A percentile compares a stretch with the other conserved stretches of the same genome.
phyloP scores from a whole-genome alignment of 768 basidiomycete genomes.

The Lentinula sp. region DNA sequence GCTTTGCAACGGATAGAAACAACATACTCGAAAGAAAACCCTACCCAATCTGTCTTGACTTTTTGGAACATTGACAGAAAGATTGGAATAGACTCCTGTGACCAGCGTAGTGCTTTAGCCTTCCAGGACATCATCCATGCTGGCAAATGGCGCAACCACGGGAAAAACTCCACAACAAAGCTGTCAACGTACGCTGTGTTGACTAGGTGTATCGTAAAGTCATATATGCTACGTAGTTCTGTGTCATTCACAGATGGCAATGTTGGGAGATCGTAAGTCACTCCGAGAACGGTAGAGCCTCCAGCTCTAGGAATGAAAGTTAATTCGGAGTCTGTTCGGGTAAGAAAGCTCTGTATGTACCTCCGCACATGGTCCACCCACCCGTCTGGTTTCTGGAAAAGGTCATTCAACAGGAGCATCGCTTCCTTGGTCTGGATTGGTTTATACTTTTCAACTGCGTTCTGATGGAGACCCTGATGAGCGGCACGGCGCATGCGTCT shows the following conservation, averaged over 20 bases:
- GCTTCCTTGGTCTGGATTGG: slow-evolving; percentile 23
- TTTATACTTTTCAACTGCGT: slow-evolving; percentile 15
- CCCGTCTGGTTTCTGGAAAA: slow-evolving; percentile 17
- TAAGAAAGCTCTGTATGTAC: neutral
- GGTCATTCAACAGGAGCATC: slow-evolving; percentile 19
- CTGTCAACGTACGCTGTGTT: slow-evolving; percentile 25
- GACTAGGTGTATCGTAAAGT: slow-evolving; percentile 19
- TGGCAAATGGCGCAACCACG: slow-evolving; percentile 26
- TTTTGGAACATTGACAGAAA: slow-evolving; percentile 9
- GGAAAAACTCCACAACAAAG: slow-evolving; percentile 26
- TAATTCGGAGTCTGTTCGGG: neutral
- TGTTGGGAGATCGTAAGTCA: slow-evolving; percentile 13
- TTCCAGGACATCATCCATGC: slow-evolving; percentile 18
- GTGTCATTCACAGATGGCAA: slow-evolving; percentile 10
- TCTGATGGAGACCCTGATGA: slow-evolving; percentile 25
- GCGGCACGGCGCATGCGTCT: slow-evolving; percentile 25
- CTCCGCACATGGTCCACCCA: slow-evolving; percentile 22
- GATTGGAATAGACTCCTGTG: slow-evolving; percentile 5
- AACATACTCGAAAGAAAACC: neutral
- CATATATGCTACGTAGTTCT: slow-evolving; percentile 9
- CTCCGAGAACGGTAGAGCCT: slow-evolving; percentile 10
- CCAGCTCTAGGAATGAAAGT: slow-evolving; percentile 5
- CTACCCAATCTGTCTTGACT: slow-evolving; percentile 7
- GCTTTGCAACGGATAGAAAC: neutral
- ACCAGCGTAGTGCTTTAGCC: slow-evolving; percentile 10